A percentile compares a stretch with the other conserved stretches of the same genome.
Evolutionary conservation across 352 stramenopile genomes (phyloP).

Genomic region (Globisporangium perplexum): DNA sequence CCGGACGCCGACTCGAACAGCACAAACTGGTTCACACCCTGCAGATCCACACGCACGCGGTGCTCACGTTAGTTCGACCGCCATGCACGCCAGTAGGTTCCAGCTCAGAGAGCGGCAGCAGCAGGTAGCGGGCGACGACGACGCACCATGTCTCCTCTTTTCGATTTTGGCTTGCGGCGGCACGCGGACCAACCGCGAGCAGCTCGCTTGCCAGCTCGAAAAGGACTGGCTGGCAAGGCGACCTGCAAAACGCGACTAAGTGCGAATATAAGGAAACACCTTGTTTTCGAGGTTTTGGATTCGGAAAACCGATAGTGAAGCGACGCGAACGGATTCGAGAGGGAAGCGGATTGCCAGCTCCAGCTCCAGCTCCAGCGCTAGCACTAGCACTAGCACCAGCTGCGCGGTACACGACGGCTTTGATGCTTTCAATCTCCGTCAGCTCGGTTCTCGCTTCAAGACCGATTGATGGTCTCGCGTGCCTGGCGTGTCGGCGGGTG

Average conservation of each 20-base stretch:
- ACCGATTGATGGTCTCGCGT: neutral
- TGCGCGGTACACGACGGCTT: no score
- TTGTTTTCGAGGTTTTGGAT: neutral
- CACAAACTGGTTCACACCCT: slow-evolving; percentile 82
- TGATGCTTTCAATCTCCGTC: no score
- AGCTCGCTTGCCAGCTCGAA: neutral
- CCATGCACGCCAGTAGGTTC: no score
- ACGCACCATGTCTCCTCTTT: slow-evolving; percentile 16
- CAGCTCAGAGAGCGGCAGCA: no score
- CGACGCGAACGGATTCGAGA: neutral
- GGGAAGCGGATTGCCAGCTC: no score
- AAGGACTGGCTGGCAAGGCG: slow-evolving; percentile 1
- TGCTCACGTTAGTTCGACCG: neutral
- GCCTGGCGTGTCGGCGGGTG: no score
- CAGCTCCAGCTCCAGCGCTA: no score
- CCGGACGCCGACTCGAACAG: slow-evolving; percentile 98
- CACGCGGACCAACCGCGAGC: slow-evolving; percentile 8
- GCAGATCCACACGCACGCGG: neutral
- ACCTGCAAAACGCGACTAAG: neutral
- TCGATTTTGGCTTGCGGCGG: slow-evolving; percentile 12
- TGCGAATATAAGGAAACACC: slow-evolving; percentile 1
- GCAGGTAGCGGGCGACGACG: no score
- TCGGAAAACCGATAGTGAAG: slow-evolving; percentile 2
- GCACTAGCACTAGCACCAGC: no score
- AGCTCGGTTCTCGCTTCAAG: no score